Evolutionary conservation across 768 basidiomycete genomes (phyloP).

Genomic region (Solioccasus polychromus): DNA sequence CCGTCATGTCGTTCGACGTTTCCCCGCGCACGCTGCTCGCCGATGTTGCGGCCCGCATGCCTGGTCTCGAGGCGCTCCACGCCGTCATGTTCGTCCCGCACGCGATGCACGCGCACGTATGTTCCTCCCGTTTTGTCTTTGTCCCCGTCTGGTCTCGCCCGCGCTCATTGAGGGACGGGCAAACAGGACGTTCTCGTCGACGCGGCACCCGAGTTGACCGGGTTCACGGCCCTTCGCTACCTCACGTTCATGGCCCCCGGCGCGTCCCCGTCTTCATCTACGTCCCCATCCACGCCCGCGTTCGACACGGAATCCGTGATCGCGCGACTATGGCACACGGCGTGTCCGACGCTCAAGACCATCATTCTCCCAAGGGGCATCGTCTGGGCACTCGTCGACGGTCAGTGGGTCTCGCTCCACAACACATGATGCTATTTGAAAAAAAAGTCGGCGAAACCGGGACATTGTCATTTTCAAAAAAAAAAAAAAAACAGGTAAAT

Average conservation of each 20-base stretch:
- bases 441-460: no score
- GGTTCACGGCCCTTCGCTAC: slow-evolving; percentile 45
- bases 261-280: slow-evolving; percentile 39
- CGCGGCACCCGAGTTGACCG: slow-evolving; percentile 36
- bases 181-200: slow-evolving; percentile 42
- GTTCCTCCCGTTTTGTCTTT: slow-evolving; percentile 18
- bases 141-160: no score
- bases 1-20: slow-evolving; percentile 57
- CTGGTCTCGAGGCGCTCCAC: slow-evolving; percentile 56
- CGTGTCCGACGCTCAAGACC: slow-evolving; percentile 59
- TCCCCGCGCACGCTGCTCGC: slow-evolving; percentile 40
- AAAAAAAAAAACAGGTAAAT: neutral
- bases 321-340: slow-evolving; percentile 52
- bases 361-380: slow-evolving; percentile 62
- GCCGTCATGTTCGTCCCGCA: slow-evolving; percentile 53
- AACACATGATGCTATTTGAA: no score
- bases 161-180: no score
- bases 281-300: slow-evolving; percentile 39
- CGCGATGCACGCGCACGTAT: slow-evolving; percentile 43
- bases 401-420: slow-evolving; percentile 23
- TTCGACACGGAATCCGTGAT: slow-evolving; percentile 46
- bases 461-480: neutral
- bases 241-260: slow-evolving; percentile 59
- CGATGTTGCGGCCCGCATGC: slow-evolving; percentile 46
- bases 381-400: slow-evolving; percentile 50